Conservation (phyloP, 1,284 basidiomycete species). For the Marasmius oreades region DNA sequence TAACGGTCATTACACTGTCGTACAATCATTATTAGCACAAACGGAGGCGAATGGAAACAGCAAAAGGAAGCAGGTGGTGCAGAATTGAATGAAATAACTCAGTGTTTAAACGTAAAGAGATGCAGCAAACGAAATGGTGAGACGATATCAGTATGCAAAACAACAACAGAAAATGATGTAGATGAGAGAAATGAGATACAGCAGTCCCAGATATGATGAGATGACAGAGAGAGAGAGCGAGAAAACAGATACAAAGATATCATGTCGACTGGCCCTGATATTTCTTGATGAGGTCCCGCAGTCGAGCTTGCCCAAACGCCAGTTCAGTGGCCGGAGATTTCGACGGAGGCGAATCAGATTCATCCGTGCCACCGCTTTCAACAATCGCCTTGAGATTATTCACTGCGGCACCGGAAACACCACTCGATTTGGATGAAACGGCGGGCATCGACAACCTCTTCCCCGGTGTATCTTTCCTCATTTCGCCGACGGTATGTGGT, state of each 20-base stretch:
- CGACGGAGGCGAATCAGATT: conserved; percentile 12
- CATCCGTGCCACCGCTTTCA: conserved; percentile 11
- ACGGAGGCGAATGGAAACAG: no score
- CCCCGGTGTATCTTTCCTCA: conserved; percentile 3
- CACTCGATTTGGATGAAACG: neutral
- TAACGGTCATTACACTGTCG: neutral
- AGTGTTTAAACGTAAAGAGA: neutral
- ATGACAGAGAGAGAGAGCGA: neutral
- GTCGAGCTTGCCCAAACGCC: conserved; percentile 69
- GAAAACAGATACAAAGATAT: neutral
- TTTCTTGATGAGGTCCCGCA: conserved; percentile 76
- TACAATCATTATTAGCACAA: neutral
- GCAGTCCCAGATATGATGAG: neutral
- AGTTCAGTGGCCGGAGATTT: conserved; percentile 38
- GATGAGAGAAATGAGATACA: neutral
- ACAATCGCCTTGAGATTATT: conserved; percentile 18
- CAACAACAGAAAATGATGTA: neutral
- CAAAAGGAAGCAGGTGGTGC: neutral
- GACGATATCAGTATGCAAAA: neutral
- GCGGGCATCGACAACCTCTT: neutral
- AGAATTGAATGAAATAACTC: neutral
- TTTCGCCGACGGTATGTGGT: conserved; percentile 13
- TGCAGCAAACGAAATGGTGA: neutral
- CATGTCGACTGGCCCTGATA: conserved; percentile 46
- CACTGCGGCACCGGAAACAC: conserved; percentile 14